Percentiles rank a stretch among this genome's conserved stretches.
These are phyloP conservation scores for Colletotrichum sp. DNA, from an alignment of 2,329 filamentous ascomycete genomes.

Conservation along the genomic window DNA sequence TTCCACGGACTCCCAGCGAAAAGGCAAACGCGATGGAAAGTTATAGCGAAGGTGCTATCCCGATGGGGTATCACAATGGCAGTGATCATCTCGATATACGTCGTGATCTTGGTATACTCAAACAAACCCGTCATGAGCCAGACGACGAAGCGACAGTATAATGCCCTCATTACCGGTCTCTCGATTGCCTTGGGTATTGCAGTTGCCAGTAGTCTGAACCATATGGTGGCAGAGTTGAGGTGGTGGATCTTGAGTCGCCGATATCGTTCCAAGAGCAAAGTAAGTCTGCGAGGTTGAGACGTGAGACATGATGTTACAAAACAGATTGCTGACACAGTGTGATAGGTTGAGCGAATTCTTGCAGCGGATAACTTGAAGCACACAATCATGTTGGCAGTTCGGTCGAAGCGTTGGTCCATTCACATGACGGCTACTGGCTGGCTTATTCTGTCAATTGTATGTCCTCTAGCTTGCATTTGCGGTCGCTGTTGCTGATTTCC, in stretches of 20 bases:
- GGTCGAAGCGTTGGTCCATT: conserved; percentile 29
- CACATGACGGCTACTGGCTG: conserved; percentile 30
- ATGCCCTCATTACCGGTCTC: conserved; percentile 47
- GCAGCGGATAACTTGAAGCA: conserved; percentile 34
- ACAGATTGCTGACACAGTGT: background rate
- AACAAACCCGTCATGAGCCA: conserved; percentile 32
- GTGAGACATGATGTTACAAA: background rate
- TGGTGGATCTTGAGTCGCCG: conserved; percentile 48
- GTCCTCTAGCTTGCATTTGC: background rate
- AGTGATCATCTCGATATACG: conserved; percentile 32
- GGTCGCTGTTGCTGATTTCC: background rate
- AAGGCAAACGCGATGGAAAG: background rate
- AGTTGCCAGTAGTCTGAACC: conserved; percentile 46
- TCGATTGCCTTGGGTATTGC: conserved; percentile 47
- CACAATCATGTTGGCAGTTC: conserved; percentile 30
- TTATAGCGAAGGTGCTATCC: background rate
- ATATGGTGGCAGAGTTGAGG: conserved; percentile 47
- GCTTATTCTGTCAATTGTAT: conserved; percentile 36
- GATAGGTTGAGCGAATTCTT: conserved; percentile 32
- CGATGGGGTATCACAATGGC: conserved; percentile 32
- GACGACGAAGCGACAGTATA: conserved; percentile 44
- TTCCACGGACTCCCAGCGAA: conserved; percentile 1
- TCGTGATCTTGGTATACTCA: conserved; percentile 32
- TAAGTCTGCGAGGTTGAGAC: conserved; percentile 20
- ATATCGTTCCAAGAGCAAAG: conserved; percentile 42